These are phyloP conservation scores for Pseudotsuga menziesii DNA, from an alignment of 75 land plant genomes.

Conservation along the genomic window DNA sequence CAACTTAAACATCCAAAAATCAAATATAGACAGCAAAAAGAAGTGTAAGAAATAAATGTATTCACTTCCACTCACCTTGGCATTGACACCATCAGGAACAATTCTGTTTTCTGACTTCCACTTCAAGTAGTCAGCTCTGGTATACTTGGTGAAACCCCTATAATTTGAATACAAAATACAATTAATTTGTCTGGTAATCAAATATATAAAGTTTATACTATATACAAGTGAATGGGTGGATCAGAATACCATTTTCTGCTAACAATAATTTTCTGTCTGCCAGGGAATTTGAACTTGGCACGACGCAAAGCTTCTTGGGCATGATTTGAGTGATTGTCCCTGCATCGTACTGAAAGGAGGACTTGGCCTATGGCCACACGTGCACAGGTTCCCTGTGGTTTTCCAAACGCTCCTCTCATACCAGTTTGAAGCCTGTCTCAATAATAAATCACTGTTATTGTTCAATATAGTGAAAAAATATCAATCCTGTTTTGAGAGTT, in stretches of 20 bases:
- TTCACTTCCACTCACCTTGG: slow-evolving; percentile 28
- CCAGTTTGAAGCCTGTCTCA: slow-evolving; percentile 51
- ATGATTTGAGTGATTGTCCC: slow-evolving; percentile 45
- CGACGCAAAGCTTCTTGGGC: slow-evolving; percentile 67
- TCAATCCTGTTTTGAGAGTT: no score
- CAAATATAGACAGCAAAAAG: background rate
- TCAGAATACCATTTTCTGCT: background rate
- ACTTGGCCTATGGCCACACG: slow-evolving; percentile 55
- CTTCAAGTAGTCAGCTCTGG: slow-evolving; percentile 43
- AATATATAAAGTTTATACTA: background rate
- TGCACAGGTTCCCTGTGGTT: slow-evolving; percentile 58
- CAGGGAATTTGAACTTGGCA: slow-evolving; percentile 75
- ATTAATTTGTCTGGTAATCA: background rate
- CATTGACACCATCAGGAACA: slow-evolving; percentile 54
- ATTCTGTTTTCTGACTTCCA: slow-evolving; percentile 56
- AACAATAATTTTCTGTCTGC: slow-evolving; percentile 64
- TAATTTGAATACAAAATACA: background rate
- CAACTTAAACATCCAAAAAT: background rate
- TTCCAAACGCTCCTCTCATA: slow-evolving; percentile 63
- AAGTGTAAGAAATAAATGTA: background rate
- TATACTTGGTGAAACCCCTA: slow-evolving; percentile 61
- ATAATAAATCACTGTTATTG: no score
- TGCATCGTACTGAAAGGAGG: slow-evolving; percentile 49
- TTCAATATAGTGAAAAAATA: no score
- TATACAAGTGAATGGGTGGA: background rate